Base-by-base conservation (phyloP, 177 flowering plant genomes). In the Vitis hybrid region DNA sequence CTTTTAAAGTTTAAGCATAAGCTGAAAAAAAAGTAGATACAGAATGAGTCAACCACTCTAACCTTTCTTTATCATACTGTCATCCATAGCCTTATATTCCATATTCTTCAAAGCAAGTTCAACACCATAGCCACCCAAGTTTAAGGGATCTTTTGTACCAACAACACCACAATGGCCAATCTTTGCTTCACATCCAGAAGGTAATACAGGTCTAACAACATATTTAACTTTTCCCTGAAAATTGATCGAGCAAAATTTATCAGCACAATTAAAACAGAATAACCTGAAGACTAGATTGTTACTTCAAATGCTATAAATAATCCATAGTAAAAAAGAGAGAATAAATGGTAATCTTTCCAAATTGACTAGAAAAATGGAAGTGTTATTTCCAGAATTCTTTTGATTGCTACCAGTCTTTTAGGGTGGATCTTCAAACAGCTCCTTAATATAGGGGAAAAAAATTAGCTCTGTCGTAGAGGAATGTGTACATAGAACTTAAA, bases 71-170 rank as follows among this genome's bases (percentile, higher is more conserved):
- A 93, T 76, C 6, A 83, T 59, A 75, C 95, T 93, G 70, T 95
- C 99, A 80, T 95, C 99, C 93, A 95, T 95, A 68, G 98, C 98
- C 79, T 95, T 95, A 67, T 95, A 95, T 77, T 95, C 99, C 99
- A 95, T 95, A 74, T 93, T 95, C 87, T 95, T 95, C 82, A 95
- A 67, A 60, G 98, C 99, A 82, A 95, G 97, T 79, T 95, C 99
- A 49, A 95, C 98, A 22, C 99, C 99, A 82, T 91, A 95, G 57
- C 98, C 99, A 79, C 97, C 97, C 87, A 95, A 80, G 76, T 86
- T 87, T 62, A 89, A 69, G 20, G 89, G 74, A 76, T 87, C 90
- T 55, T 67, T 74, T 10, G 95, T 74, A 72, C 99, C 99, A 82
- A 95, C 74, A 58, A 86, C 85, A 75, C 87, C 97, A 85, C 99